Evolutionary conservation across 192 early-diverging fungal genomes (phyloP).

Genomic region (Chytriomyces hyalinus): DNA sequence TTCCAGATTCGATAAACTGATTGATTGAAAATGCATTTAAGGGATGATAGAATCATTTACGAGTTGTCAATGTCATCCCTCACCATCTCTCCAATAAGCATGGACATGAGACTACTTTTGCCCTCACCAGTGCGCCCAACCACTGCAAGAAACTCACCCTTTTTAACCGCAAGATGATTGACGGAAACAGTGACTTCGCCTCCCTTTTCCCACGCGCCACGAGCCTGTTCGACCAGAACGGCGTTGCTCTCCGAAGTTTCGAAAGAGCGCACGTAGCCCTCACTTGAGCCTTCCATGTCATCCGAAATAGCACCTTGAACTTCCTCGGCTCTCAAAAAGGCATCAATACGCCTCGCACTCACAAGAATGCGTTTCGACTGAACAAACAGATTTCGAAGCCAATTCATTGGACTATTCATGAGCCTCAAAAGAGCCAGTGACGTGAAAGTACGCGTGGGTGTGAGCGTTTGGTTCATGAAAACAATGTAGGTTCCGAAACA

Average conservation of each 20-base stretch:
- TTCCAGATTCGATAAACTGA: constrained; percentile 40
- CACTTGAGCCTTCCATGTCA: background rate
- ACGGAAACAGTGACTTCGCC: constrained; percentile 39
- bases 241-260: background rate
- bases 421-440: constrained; percentile 22
- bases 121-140: constrained; percentile 73
- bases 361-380: constrained; percentile 20
- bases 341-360: constrained; percentile 26
- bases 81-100: constrained; percentile 79
- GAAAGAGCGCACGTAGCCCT: constrained; percentile 11
- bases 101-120: constrained; percentile 76
- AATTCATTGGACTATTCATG: constrained; percentile 33
- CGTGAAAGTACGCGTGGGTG: constrained; percentile 19
- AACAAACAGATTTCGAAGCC: constrained; percentile 31
- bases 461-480: constrained; percentile 9
- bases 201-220: constrained; percentile 1
- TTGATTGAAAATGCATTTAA: background rate
- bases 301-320: background rate
- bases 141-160: constrained; percentile 75
- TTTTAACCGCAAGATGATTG: constrained; percentile 69
- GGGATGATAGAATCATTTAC: background rate
- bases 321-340: constrained; percentile 33
- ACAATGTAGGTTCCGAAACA: constrained; percentile 34
- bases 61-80: background rate
- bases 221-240: background rate